These are phyloP conservation scores for Veloboletus limbatus DNA, from an alignment of 1,284 basidiomycete species.

Conservation along the genomic window DNA sequence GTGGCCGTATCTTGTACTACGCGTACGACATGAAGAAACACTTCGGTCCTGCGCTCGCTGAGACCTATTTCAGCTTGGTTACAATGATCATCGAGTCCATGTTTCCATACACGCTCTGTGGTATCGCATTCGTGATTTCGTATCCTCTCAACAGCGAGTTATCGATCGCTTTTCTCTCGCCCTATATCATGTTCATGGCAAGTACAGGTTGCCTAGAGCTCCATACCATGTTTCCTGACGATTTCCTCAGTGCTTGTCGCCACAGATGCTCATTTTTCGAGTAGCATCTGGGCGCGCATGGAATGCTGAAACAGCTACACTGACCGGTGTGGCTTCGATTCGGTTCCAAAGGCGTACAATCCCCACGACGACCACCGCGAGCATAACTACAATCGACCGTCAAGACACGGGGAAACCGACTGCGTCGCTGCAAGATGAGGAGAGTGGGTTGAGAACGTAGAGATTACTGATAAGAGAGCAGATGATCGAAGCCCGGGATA, in stretches of 20 bases:
- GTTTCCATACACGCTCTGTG: conserved; percentile 12
- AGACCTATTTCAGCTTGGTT: conserved; percentile 1
- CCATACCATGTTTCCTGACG: background rate
- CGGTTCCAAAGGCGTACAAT: background rate
- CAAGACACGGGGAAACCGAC: background rate
- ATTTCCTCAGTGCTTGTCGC: conserved; percentile 12
- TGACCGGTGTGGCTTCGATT: background rate
- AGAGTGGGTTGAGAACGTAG: background rate
- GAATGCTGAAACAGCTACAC: background rate
- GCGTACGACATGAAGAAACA: background rate
- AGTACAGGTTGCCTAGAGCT: background rate
- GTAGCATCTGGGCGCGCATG: conserved; percentile 12
- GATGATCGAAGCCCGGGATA: no score
- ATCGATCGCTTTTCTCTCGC: conserved; percentile 12
- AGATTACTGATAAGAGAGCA: background rate
- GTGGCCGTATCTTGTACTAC: conserved; percentile 10
- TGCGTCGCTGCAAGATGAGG: background rate
- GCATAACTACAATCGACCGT: background rate
- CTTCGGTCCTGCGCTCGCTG: background rate
- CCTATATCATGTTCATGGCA: conserved; percentile 18
- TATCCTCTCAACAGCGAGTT: conserved; percentile 6
- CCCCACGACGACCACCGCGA: background rate
- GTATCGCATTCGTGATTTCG: conserved; percentile 16
- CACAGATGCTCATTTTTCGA: conserved; percentile 19
- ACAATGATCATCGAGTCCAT: conserved; percentile 16